Evolutionary conservation across 768 basidiomycete genomes (phyloP).

Genomic region (Russula sp.): DNA sequence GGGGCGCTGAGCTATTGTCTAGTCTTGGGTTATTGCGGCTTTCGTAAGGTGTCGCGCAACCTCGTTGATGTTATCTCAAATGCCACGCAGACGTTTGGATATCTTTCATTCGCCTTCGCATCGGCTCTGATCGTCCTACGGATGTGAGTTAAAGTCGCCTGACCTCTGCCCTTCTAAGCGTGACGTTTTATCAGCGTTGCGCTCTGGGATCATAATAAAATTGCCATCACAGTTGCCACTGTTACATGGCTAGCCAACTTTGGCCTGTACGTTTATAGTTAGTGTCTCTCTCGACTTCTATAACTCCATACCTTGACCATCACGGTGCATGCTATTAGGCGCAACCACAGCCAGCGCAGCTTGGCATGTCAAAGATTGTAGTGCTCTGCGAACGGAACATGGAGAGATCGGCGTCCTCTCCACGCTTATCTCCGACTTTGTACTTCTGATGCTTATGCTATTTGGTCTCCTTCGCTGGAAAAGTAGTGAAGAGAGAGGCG

Average conservation of each 20-base stretch:
- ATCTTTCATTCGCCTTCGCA: constrained; percentile 19
- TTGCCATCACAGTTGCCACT: neutral
- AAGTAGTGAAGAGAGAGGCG: neutral
- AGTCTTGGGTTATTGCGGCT: constrained; percentile 13
- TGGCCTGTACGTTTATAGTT: neutral
- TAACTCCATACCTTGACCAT: neutral
- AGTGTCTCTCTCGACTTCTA: neutral
- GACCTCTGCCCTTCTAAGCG: neutral
- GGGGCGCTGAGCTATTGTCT: neutral
- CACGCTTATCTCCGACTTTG: constrained; percentile 13
- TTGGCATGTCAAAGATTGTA: constrained; percentile 8
- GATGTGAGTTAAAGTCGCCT: constrained; percentile 8
- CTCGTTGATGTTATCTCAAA: neutral
- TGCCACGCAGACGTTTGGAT: constrained; percentile 7
- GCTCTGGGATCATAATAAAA: constrained; percentile 18
- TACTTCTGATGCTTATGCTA: constrained; percentile 24
- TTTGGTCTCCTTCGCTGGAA: constrained; percentile 21
- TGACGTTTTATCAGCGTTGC: constrained; percentile 1
- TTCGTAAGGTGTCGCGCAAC: constrained; percentile 11
- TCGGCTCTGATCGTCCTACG: constrained; percentile 24
- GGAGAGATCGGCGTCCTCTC: constrained; percentile 9
- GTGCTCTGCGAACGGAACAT: neutral
- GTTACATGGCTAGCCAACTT: neutral
- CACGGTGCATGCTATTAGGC: constrained; percentile 9
- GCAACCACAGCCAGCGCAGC: neutral